These are phyloP conservation scores for Pseudocohnilembus persalinus DNA, from an alignment of 169 alveolate genomes.

Conservation along the genomic window DNA sequence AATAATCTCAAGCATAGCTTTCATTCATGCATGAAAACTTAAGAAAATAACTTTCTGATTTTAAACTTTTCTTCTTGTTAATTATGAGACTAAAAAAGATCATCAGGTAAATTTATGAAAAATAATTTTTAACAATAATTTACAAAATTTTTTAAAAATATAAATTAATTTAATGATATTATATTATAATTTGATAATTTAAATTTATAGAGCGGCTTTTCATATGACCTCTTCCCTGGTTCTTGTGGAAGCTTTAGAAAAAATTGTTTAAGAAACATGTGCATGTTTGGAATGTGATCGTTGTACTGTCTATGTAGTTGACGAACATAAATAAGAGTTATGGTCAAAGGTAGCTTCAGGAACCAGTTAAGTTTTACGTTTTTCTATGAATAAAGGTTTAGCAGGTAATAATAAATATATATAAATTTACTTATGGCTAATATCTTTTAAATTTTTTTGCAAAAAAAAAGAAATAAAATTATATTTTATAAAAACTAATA, in stretches of 20 bases:
- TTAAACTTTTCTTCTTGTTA: conserved; percentile 3
- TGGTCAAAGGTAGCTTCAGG: conserved; percentile 74
- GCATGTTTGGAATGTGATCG: conserved; percentile 69
- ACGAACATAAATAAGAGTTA: conserved; percentile 67
- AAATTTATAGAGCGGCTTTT: background rate
- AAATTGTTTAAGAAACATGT: conserved; percentile 49
- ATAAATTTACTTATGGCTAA: too few species aligned
- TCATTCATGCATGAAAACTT: conserved; percentile 12
- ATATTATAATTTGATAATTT: too few species aligned
- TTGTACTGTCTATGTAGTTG: conserved; percentile 73
- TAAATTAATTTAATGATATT: too few species aligned
- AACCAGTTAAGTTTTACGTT: conserved; percentile 47
- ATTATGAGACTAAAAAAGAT: conserved; percentile 17
- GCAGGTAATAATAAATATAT: too few species aligned
- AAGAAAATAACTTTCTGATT: conserved; percentile 1
- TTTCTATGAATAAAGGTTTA: conserved; percentile 76
- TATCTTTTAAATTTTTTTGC: too few species aligned
- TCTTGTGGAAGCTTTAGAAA: conserved; percentile 48
- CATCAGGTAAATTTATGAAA: background rate
- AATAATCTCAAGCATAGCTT: background rate
- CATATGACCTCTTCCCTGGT: conserved; percentile 18
- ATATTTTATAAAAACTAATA: background rate
- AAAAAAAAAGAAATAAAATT: background rate
- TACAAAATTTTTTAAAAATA: too few species aligned
- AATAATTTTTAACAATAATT: too few species aligned